Base-by-base conservation (phyloP, 192 early-diverging fungal species). In the Thamnidium elegans region DNA sequence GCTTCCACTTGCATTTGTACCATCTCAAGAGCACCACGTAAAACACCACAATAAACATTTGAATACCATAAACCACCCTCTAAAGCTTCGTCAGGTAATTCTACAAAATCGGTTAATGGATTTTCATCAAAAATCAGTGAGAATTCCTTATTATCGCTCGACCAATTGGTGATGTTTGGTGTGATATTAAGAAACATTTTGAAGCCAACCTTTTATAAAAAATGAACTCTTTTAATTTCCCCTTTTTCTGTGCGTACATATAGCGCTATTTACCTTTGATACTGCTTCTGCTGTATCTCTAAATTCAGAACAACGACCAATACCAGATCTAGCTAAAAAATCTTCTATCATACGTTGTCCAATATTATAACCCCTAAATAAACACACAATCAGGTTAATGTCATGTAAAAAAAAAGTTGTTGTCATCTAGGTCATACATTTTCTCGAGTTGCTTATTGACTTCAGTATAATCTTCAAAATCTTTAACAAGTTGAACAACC, bases 371-470 rank as follows among this genome's bases (percentile, higher is more conserved):
- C 97, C 97, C 91, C 91, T 93, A 71, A 10, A 13, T 26, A 34
- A 39, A 26, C 26, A 26, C 26, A n/a, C n/a, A n/a, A n/a, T n/a
- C n/a, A 26, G 26, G 26, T 26, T 26, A 26, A 36, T 55, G 21
- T 2, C 50, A 63, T 26, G 45, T 52, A 4, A 34, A 44, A 7
- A 17, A 4, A 60, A 23, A 26, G 14, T 52, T 14, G 7, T 10
- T 26, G 5, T 46, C 17, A 69, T 52, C 36, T 39, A 39, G 1
- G 74, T 76, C 51, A 48, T 85, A 94, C 93, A 99, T 97, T 76
- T 97, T 95, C 39, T 99, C 96, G 46, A 99, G 86, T 70, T 99
- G 94, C 67, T 89, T 89, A 77, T 99, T 99, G 34, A 99, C 95
- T 50, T 93, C 88, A 31, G 66, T 66, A 63, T 94, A 96, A 77